A percentile compares a stretch with the other conserved stretches of the same genome.
Conservation (phyloP, 2,329 filamentous ascomycete genomes). For the Cytospora chrysosperma region DNA sequence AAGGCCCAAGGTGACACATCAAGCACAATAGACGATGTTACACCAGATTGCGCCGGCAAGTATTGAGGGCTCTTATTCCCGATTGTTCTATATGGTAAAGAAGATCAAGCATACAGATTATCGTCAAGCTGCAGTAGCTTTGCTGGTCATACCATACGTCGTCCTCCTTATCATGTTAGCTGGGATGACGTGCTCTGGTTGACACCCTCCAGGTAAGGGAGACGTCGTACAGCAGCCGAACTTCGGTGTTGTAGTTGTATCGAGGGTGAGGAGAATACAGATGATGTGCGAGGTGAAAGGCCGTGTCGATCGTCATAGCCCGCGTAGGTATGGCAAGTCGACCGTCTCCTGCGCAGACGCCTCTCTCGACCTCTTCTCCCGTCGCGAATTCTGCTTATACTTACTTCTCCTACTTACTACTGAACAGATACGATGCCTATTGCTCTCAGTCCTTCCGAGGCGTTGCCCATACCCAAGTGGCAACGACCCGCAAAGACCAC, state of each 20-base stretch:
- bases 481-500: slow-evolving; percentile 32
- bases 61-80: background rate
- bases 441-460: slow-evolving; percentile 17
- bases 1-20: too few species aligned
- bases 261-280: background rate
- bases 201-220: background rate
- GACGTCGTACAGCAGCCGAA: background rate
- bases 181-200: slow-evolving; percentile 19
- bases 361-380: background rate
- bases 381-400: too few species aligned
- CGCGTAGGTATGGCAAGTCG: background rate
- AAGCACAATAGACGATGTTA: background rate
- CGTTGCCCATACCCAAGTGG: slow-evolving; percentile 29
- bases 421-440: slow-evolving; percentile 7
- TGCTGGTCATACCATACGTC: background rate
- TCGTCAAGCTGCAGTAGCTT: slow-evolving; percentile 14
- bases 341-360: background rate
- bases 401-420: too few species aligned
- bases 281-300: background rate
- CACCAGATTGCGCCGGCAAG: background rate
- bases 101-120: background rate
- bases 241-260: background rate
- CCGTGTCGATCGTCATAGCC: background rate
- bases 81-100: background rate
- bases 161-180: slow-evolving; percentile 24